These are phyloP conservation scores for Heterotrichella gracilis DNA, from an alignment of 352 stramenopile genomes.

Conservation along the genomic window DNA sequence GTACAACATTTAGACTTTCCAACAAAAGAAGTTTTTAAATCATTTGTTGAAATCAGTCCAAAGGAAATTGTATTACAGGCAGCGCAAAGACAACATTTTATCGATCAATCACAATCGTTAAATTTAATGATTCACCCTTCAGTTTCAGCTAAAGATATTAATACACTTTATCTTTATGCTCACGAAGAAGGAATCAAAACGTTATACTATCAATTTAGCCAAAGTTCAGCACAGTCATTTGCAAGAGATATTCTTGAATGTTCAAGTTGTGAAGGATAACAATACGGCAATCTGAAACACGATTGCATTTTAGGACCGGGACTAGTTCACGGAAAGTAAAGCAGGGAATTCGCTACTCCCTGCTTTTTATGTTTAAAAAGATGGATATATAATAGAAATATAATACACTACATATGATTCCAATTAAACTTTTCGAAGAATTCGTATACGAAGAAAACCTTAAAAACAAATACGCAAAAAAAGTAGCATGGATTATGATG, in stretches of 20 bases:
- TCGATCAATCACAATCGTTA: not conserved
- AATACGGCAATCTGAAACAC: too few species aligned
- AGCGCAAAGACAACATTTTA: constrained; percentile 13
- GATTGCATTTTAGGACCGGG: too few species aligned
- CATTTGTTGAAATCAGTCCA: constrained; percentile 9
- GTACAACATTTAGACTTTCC: constrained; percentile 11
- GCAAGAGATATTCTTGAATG: not conserved
- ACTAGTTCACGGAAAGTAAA: too few species aligned
- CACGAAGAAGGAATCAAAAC: not conserved
- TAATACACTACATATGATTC: too few species aligned
- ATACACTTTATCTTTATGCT: constrained; percentile 3
- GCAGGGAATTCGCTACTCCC: too few species aligned
- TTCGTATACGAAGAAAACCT: too few species aligned
- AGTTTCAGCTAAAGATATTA: constrained; percentile 8
- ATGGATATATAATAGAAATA: too few species aligned
- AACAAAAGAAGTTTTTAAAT: constrained; percentile 11
- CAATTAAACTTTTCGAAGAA: too few species aligned
- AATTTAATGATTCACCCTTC: constrained; percentile 7
- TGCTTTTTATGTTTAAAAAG: too few species aligned
- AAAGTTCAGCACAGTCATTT: not conserved
- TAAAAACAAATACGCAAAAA: too few species aligned
- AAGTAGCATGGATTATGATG: too few species aligned
- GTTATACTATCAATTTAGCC: not conserved
- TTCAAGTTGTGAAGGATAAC: not conserved
- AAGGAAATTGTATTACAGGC: constrained; percentile 8